These are phyloP conservation scores for Volvariella volvacea DNA, from an alignment of 1,284 basidiomycete genomes.

Conservation along the genomic window DNA sequence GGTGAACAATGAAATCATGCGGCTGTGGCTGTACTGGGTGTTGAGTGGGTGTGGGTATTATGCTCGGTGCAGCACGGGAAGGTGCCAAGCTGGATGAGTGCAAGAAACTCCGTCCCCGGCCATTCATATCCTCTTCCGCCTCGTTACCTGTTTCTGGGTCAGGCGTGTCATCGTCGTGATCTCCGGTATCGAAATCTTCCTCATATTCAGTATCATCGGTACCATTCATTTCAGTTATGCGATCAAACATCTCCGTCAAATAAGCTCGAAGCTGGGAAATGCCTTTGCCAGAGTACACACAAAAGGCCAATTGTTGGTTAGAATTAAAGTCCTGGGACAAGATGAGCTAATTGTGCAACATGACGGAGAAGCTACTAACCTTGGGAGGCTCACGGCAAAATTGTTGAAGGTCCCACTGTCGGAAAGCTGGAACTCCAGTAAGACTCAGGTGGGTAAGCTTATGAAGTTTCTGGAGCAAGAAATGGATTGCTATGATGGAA, in stretches of 20 bases:
- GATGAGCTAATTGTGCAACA: conserved; percentile 6
- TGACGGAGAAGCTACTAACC: conserved; percentile 37
- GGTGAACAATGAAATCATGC: conserved; percentile 1
- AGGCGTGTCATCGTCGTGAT: conserved; percentile 44
- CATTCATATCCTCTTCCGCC: conserved; percentile 26
- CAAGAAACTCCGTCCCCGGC: conserved; percentile 1
- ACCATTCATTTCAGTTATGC: conserved; percentile 62
- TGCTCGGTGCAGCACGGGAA: conserved; percentile 1
- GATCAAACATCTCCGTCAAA: conserved; percentile 65
- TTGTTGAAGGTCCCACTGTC: conserved; percentile 77
- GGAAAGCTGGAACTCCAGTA: conserved; percentile 93
- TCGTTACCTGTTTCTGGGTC: conserved; percentile 39
- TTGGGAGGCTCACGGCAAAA: conserved; percentile 88
- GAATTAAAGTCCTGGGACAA: conserved; percentile 81
- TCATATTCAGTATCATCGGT: conserved; percentile 73
- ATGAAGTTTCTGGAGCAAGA: conserved; percentile 80
- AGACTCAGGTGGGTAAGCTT: conserved; percentile 93
- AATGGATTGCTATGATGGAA: conserved; percentile 86
- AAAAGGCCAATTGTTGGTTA: conserved; percentile 89
- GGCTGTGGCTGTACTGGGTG: conserved; percentile 2
- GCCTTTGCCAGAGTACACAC: conserved; percentile 94
- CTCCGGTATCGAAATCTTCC: conserved; percentile 56
- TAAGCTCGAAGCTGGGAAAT: conserved; percentile 80
- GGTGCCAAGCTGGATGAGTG: neutral
- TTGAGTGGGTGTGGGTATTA: neutral